Evolutionary conservation across 208 protist genomes (phyloP), one percentile per base, ranked within the genome.

Genomic region (Vickermania spadyakhi): DNA sequence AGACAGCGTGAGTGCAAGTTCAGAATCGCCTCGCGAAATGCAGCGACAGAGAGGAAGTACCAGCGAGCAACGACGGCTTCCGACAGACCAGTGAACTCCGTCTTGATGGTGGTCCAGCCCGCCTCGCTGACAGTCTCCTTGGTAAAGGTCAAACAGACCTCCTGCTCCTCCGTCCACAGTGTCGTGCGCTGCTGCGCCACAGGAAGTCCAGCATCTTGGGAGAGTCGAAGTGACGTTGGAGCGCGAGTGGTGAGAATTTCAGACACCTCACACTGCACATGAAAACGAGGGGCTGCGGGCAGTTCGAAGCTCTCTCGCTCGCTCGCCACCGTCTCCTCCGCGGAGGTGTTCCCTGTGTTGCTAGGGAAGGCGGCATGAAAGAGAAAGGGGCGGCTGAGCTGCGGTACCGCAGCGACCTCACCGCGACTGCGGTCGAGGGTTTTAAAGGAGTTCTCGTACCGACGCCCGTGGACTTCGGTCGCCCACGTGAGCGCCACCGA

Each of bases 21-120:
- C 29, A 80, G 73, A 36, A 72, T 50, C 5, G 62, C 68, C 4
- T 84, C 77, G 41, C 77, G 77, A 58, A 76, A 84, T 3, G 73
- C 64, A 50, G 71, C 66, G 3, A 75, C 77, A 2, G 63, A 74
- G 45, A 68, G 56, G 54, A 45, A 75, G 45, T 58, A 68, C 70
- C 69, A 77, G 7, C 28, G 53, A 28, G 68, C 70, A 7, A 52
- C 25, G 0, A 84, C 55, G 5, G 51, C 42, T 53, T 84, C 77
- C 23, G 64, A 62, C 59, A 63, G 70, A n/a, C 51, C 42, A 2
- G 59, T 49, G 30, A 69, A 58, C 27, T 70, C 66, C 50, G 58
- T n/a, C 22, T 66, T 50, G 11, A 58, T 58, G 25, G 65, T 55
- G 49, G 29, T 64, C 18, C 56, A 30, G 27, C 45, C 66, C 13